These are phyloP conservation scores for Heimioporus sp. DNA, from an alignment of 768 basidiomycete genomes.

Conservation along the genomic window DNA sequence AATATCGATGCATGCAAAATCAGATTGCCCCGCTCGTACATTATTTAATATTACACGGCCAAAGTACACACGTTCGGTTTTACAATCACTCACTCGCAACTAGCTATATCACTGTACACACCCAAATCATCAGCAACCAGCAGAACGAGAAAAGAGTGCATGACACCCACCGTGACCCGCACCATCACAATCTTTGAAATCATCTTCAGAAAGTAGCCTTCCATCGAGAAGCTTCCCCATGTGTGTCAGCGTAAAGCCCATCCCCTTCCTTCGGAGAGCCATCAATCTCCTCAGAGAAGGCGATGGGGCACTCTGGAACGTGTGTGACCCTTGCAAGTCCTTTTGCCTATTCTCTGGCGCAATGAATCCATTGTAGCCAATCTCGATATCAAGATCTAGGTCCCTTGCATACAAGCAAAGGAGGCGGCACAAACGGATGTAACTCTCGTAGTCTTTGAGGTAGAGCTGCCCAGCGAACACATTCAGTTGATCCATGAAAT, in stretches of 20 bases:
- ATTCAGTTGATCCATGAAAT: constrained; percentile 23
- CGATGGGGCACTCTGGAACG: no score
- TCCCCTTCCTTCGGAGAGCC: no score
- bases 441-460: constrained; percentile 25
- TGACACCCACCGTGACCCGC: no score
- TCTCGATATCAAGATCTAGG: constrained; percentile 2
- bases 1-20: no score
- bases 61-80: no score
- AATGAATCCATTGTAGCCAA: constrained; percentile 22
- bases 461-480: constrained; percentile 35
- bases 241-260: constrained; percentile 24
- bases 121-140: no score
- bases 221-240: constrained; percentile 39
- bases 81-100: no score
- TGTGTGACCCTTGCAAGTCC: not conserved
- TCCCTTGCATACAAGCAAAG: constrained; percentile 25
- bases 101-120: no score
- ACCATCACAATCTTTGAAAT: constrained; percentile 16
- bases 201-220: constrained; percentile 20
- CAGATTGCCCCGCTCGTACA: no score
- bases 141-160: no score
- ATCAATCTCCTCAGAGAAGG: no score
- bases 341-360: constrained; percentile 10
- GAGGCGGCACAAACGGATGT: constrained; percentile 25
- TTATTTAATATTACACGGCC: no score